Evolutionary conservation across 164 flowering plant species (phyloP).

Genomic region (Berberis thunbergii): DNA sequence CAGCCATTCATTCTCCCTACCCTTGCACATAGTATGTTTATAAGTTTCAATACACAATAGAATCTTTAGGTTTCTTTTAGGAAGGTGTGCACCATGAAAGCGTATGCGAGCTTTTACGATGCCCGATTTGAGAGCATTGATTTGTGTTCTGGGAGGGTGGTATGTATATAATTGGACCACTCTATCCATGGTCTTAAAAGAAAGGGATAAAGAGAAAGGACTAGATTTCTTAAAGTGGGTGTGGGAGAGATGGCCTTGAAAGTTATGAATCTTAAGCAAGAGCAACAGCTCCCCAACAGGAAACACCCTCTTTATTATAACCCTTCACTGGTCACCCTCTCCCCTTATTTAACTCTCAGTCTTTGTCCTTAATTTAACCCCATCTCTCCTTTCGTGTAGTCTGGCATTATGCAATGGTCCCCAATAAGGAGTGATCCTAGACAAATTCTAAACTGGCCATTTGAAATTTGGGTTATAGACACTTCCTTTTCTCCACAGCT

Average conservation of each 20-base stretch:
- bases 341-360: not conserved
- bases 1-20: too few species aligned
- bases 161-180: too few species aligned
- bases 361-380: not conserved
- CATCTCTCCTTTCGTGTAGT: not conserved
- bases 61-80: too few species aligned
- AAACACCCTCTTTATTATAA: conserved; percentile 1
- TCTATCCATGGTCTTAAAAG: not conserved
- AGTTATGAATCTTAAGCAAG: not conserved
- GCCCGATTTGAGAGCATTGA: too few species aligned
- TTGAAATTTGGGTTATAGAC: not conserved
- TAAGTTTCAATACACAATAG: too few species aligned
- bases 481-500: not conserved
- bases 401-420: not conserved
- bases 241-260: not conserved
- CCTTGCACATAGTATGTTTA: too few species aligned
- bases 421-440: not conserved
- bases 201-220: not conserved
- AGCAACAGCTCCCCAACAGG: conserved; percentile 5
- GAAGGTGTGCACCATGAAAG: too few species aligned
- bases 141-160: too few species aligned
- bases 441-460: not conserved
- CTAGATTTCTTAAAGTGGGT: too few species aligned
- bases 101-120: too few species aligned
- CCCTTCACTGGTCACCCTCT: not conserved